phyloP scores from a whole-genome alignment of 768 basidiomycete genomes.

The Russula compacta region DNA sequence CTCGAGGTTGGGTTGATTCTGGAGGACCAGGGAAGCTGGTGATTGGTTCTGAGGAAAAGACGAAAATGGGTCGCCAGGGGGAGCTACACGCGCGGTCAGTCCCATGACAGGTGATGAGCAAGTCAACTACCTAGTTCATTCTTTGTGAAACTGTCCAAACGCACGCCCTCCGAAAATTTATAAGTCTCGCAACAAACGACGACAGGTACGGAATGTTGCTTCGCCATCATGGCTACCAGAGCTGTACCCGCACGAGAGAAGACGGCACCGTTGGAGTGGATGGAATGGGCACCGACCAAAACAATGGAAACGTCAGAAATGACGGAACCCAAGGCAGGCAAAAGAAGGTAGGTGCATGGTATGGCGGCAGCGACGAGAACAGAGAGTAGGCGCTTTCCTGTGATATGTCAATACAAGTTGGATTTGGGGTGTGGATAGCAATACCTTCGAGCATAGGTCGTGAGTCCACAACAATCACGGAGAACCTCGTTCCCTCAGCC shows the following conservation, averaged over 20 bases:
- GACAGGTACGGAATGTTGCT: conserved; percentile 81
- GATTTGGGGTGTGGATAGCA: neutral
- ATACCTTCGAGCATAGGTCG: conserved; percentile 85
- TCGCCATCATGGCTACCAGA: conserved; percentile 93
- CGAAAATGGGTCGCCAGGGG: conserved; percentile 28
- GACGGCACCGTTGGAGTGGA: conserved; percentile 91
- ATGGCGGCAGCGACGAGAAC: conserved; percentile 62
- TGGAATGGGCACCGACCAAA: conserved; percentile 86
- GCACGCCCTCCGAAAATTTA: conserved; percentile 90
- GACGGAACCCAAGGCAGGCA: conserved; percentile 73
- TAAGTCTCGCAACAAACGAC: conserved; percentile 98
- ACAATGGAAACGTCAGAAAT: conserved; percentile 78
- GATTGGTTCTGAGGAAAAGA: conserved; percentile 28
- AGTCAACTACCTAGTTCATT: conserved; percentile 77
- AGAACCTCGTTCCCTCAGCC: conserved; percentile 65
- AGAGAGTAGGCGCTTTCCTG: conserved; percentile 73
- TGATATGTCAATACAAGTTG: neutral
- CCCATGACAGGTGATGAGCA: neutral
- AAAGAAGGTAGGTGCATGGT: conserved; percentile 84
- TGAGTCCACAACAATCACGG: conserved; percentile 92
- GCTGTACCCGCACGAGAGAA: conserved; percentile 94
- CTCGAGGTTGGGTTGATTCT: conserved; percentile 49
- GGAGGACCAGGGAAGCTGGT: conserved; percentile 22
- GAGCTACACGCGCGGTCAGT: conserved; percentile 21
- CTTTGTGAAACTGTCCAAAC: conserved; percentile 89